Conservation (phyloP, 2,329 filamentous ascomycete species). For the Aspergillus puulaauensis region DNA sequence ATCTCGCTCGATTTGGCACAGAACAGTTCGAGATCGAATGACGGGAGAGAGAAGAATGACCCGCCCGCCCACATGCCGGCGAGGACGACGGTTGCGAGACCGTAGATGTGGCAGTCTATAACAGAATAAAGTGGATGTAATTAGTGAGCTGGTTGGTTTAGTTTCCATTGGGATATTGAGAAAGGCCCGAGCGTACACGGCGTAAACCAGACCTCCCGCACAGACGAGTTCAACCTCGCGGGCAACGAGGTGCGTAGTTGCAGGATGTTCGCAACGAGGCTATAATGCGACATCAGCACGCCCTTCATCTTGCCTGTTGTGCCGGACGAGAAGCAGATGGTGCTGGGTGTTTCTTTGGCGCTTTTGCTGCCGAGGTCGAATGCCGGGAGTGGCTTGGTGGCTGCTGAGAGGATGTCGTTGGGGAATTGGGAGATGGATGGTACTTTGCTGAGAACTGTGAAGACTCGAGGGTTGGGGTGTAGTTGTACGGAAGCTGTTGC, state of each 20-base stretch:
- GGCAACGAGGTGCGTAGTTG: conserved; percentile 18
- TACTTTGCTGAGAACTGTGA: conserved; percentile 3
- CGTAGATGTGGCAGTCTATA: conserved; percentile 22
- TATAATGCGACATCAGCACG: conserved; percentile 74
- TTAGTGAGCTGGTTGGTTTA: neutral
- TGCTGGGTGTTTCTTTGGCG: conserved; percentile 20
- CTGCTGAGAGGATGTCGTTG: no score
- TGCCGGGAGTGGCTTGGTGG: conserved; percentile 9
- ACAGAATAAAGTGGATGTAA: neutral
- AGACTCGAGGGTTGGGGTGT: neutral
- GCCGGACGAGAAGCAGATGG: conserved; percentile 65
- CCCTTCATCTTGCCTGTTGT: conserved; percentile 85
- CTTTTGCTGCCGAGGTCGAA: conserved; percentile 20
- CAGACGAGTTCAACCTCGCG: conserved; percentile 13
- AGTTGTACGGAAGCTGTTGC: conserved; percentile 3
- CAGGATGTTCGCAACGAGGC: conserved; percentile 69
- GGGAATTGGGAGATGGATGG: neutral
- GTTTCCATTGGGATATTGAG: neutral
- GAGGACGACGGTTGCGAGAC: conserved; percentile 15
- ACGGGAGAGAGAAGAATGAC: neutral
- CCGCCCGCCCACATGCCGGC: conserved; percentile 21
- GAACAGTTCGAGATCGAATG: conserved; percentile 19
- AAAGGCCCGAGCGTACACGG: conserved; percentile 12
- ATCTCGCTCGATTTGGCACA: conserved; percentile 18
- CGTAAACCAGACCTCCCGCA: conserved; percentile 21